Evolutionary conservation across 2,329 filamentous ascomycete genomes (phyloP).

Genomic region (Cryphonectria japonica): DNA sequence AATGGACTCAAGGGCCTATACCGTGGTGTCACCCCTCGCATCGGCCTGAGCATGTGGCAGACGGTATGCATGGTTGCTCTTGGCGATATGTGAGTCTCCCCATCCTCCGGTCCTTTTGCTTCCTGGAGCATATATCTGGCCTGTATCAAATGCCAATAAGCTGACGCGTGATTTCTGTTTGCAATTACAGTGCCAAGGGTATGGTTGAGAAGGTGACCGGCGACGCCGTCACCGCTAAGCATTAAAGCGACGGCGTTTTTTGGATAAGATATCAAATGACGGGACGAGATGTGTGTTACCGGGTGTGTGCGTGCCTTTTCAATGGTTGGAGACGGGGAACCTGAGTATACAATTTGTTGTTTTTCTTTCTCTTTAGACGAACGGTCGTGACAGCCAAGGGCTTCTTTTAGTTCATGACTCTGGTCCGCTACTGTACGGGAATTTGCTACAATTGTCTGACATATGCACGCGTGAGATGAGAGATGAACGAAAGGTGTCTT

Average conservation of each 20-base stretch:
- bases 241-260: slow-evolving; percentile 56
- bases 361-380: background rate
- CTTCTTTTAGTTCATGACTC: background rate
- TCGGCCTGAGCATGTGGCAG: slow-evolving; percentile 97
- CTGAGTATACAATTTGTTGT: background rate
- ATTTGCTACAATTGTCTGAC: background rate
- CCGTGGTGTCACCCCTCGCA: slow-evolving; percentile 90
- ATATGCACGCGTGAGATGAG: background rate
- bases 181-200: slow-evolving; percentile 60
- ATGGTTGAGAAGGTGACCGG: slow-evolving; percentile 70
- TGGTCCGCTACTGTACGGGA: background rate
- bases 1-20: slow-evolving; percentile 94
- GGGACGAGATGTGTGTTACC: background rate
- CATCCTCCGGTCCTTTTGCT: slow-evolving; percentile 16
- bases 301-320: background rate
- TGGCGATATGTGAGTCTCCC: slow-evolving; percentile 81
- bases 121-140: background rate
- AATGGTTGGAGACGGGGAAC: background rate
- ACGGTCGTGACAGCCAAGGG: background rate
- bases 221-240: slow-evolving; percentile 67
- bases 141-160: background rate
- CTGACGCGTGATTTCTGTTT: slow-evolving; percentile 24
- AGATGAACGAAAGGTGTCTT: background rate
- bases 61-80: slow-evolving; percentile 99
- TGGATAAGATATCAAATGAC: background rate